These are phyloP conservation scores for Agapanthus africanus DNA, from an alignment of 106 monocot genomes.

Conservation along the genomic window DNA sequence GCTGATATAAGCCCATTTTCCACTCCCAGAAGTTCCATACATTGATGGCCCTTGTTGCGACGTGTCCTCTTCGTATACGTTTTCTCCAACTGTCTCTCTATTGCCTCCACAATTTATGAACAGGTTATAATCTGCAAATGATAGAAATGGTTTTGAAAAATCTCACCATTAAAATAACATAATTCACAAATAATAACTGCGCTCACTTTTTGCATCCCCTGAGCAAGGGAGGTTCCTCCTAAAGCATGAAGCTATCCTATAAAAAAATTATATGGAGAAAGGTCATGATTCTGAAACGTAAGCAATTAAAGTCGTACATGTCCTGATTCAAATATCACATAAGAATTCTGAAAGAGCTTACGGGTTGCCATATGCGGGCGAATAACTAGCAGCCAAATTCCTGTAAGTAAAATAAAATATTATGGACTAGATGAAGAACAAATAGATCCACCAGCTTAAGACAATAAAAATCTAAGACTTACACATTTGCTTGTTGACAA, in stretches of 20 bases:
- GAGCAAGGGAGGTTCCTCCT: slow-evolving; percentile 25
- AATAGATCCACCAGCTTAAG: not conserved
- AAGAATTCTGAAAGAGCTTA: slow-evolving; percentile 8
- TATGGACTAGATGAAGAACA: not conserved
- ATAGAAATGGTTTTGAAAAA: not conserved
- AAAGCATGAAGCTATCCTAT: slow-evolving; percentile 29
- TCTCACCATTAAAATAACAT: not conserved
- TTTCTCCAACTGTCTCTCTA: slow-evolving; percentile 14
- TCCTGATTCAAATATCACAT: not conserved
- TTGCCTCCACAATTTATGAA: slow-evolving; percentile 60
- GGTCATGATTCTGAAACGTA: slow-evolving; percentile 6
- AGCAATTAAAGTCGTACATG: not conserved
- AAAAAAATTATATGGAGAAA: not conserved
- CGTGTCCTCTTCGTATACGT: slow-evolving; percentile 27
- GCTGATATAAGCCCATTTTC: slow-evolving; percentile 52
- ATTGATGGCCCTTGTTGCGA: slow-evolving; percentile 21
- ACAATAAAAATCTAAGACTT: not conserved
- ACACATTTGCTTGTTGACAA: slow-evolving; percentile 28
- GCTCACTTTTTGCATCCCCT: slow-evolving; percentile 21
- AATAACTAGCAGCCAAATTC: slow-evolving; percentile 43
- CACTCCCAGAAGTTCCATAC: slow-evolving; percentile 16
- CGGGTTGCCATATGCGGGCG: slow-evolving; percentile 21
- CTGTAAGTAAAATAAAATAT: slow-evolving; percentile 20
- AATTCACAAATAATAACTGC: not conserved
- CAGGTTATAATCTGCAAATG: slow-evolving; percentile 36